A percentile compares a stretch with the other conserved stretches of the same genome.
phyloP scores from a whole-genome alignment of 805 yeast species.

The Saccharomycopsis guyanensis region DNA sequence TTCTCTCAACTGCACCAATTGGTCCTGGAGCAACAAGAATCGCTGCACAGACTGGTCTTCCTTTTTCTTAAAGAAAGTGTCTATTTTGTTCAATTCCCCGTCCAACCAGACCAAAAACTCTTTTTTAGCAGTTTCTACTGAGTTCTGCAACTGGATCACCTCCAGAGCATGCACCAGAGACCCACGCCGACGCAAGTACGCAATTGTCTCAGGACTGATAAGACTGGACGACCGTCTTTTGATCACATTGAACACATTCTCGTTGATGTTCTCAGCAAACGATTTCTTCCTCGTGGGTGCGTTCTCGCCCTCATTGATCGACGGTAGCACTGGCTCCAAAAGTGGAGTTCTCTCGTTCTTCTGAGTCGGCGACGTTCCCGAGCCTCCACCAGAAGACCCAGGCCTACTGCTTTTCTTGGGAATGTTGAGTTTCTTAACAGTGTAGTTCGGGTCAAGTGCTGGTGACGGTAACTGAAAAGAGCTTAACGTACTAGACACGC shows the following conservation, averaged over 20 bases:
- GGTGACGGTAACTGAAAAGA: slow-evolving; percentile 27
- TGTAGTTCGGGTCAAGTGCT: slow-evolving; percentile 13
- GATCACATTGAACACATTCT: slow-evolving; percentile 19
- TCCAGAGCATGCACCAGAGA: not conserved
- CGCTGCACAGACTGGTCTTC: slow-evolving; percentile 57
- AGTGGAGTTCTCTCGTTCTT: slow-evolving; percentile 20
- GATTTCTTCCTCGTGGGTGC: slow-evolving; percentile 23
- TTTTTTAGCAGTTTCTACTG: slow-evolving; percentile 30
- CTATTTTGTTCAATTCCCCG: slow-evolving; percentile 49
- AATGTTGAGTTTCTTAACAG: too few relatives aligned
- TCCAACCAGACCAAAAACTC: slow-evolving; percentile 67
- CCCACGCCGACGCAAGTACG: not conserved
- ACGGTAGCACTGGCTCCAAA: slow-evolving; percentile 4
- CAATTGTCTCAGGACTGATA: not conserved
- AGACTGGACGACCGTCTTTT: slow-evolving; percentile 10
- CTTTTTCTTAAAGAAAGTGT: slow-evolving; percentile 49
- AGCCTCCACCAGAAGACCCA: too few relatives aligned
- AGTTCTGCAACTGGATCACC: slow-evolving; percentile 12
- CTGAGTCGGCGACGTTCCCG: not conserved
- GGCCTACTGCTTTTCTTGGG: too few relatives aligned
- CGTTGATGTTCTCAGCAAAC: slow-evolving; percentile 23
- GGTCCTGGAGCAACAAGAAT: slow-evolving; percentile 57
- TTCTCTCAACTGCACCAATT: slow-evolving; percentile 54
- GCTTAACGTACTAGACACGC: slow-evolving; percentile 10
- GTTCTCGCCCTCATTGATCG: not conserved